Evolutionary conservation across 139 green algal genomes (phyloP).

Genomic region (Coelastrella sp.): DNA sequence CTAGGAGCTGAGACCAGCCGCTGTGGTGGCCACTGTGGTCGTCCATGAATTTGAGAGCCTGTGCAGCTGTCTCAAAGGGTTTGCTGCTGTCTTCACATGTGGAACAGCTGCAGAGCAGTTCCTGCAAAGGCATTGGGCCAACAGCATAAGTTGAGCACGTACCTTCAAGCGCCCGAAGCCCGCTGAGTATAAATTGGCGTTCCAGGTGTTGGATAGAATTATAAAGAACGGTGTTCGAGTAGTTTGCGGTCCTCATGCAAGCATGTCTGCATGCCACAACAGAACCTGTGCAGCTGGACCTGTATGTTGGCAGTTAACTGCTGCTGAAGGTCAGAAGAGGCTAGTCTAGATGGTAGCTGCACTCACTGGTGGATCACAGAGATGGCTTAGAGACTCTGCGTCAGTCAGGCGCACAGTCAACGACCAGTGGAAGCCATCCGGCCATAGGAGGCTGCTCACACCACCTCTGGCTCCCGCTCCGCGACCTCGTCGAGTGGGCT

Average conservation of each 20-base stretch:
- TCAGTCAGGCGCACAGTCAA: not conserved
- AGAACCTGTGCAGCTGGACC: not conserved
- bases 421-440: slow-evolving; percentile 6
- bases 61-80: not conserved
- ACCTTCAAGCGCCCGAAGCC: no score
- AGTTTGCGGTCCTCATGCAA: no score
- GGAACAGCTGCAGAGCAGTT: not conserved
- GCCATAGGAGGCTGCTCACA: slow-evolving; percentile 13
- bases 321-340: not conserved
- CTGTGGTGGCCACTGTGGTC: not conserved
- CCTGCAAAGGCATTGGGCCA: not conserved
- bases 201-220: no score
- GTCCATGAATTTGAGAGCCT: slow-evolving; percentile 29
- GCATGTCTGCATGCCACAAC: not conserved
- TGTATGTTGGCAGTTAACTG: not conserved
- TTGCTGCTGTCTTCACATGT: slow-evolving; percentile 16
- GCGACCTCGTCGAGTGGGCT: not conserved
- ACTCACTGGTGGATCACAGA: slow-evolving; percentile 3
- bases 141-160: no score
- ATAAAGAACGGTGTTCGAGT: no score
- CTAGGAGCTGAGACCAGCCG: not conserved
- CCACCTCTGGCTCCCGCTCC: slow-evolving; percentile 3
- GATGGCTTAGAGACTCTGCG: not conserved
- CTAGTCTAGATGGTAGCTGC: not conserved
- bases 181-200: no score